phyloP scores from a whole-genome alignment of 306 rosid species.

The Vigna mungo region DNA sequence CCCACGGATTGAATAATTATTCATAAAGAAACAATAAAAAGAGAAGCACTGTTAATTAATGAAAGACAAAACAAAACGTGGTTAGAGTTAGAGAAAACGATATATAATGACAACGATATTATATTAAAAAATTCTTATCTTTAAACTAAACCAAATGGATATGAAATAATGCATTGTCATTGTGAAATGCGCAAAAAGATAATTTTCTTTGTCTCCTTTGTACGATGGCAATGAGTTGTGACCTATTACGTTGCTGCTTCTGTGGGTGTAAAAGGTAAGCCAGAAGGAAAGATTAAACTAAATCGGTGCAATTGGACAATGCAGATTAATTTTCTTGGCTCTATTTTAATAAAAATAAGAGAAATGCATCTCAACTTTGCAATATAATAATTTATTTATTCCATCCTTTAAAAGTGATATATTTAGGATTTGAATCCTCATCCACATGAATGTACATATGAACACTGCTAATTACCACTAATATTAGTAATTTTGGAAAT shows the following conservation, averaged over 20 bases:
- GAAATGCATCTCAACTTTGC: too few relatives aligned
- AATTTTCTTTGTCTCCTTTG: neutral
- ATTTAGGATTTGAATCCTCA: too few relatives aligned
- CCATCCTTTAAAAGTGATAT: too few relatives aligned
- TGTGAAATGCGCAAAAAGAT: neutral
- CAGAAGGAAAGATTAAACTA: slow-evolving; percentile 5
- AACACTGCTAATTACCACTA: too few relatives aligned
- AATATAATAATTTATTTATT: too few relatives aligned
- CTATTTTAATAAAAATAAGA: too few relatives aligned
- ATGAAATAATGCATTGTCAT: slow-evolving; percentile 18
- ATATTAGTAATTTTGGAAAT: too few relatives aligned
- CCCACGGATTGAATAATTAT: neutral
- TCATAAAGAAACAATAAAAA: neutral
- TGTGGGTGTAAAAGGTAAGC: neutral
- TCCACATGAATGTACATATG: too few relatives aligned
- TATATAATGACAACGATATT: neutral
- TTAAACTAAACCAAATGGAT: neutral
- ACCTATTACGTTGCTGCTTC: neutral
- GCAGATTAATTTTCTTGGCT: too few relatives aligned
- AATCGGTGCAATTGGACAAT: too few relatives aligned
- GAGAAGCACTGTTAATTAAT: neutral
- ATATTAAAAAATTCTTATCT: neutral
- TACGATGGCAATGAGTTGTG: neutral
- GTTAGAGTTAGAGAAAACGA: slow-evolving; percentile 5
- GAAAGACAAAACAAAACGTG: neutral